Percentiles rank a stretch among this genome's conserved stretches.
phyloP scores from a whole-genome alignment of 2,329 filamentous ascomycete genomes.

The Seiridium cupressi region DNA sequence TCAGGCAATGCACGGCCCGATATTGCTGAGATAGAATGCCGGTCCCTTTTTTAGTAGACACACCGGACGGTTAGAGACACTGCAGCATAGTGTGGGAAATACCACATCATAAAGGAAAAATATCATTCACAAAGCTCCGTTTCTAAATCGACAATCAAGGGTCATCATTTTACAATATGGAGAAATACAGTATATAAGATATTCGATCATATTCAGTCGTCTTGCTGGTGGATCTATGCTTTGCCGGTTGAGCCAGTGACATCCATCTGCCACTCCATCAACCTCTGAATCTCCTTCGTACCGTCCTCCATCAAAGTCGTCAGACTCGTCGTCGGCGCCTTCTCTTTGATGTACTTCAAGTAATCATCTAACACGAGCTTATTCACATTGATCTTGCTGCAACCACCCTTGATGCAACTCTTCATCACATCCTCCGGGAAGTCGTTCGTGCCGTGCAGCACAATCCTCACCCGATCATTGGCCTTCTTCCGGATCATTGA shows the following conservation, averaged over 20 bases:
- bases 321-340: constrained; percentile 31
- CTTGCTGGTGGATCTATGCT: constrained; percentile 20
- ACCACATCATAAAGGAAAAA: background rate
- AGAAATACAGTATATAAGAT: background rate
- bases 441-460: constrained; percentile 57
- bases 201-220: background rate
- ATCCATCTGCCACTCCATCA: constrained; percentile 47
- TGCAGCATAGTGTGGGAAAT: no score
- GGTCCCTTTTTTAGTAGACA: no score
- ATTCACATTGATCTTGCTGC: constrained; percentile 59
- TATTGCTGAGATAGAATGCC: no score
- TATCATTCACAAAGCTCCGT: background rate
- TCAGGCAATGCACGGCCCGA: no score
- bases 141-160: no score
- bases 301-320: constrained; percentile 44
- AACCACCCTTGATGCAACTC: constrained; percentile 48
- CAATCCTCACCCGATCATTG: constrained; percentile 40
- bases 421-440: constrained; percentile 49
- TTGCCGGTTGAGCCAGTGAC: constrained; percentile 43
- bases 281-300: constrained; percentile 37
- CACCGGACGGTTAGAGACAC: no score
- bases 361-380: constrained; percentile 47
- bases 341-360: constrained; percentile 36
- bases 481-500: constrained; percentile 32
- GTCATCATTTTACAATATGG: background rate